Conservation (phyloP, 2,329 filamentous ascomycete genomes). For the Phialophora expanda region DNA sequence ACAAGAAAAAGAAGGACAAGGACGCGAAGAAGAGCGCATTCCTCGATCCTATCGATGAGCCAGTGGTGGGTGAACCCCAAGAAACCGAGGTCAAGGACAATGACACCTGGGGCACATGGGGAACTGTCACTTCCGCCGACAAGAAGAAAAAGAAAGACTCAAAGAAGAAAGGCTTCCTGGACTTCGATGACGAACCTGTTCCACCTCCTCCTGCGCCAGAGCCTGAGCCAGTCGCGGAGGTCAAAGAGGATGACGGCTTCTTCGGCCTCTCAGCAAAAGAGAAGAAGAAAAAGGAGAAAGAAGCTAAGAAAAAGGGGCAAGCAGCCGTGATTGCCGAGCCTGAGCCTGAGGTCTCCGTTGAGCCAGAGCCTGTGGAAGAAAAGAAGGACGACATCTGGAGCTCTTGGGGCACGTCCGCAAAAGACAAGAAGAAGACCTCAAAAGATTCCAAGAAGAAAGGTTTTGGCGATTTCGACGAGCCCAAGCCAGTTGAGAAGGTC, state of each 20-base stretch:
- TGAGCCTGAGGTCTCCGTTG: conserved; percentile 13
- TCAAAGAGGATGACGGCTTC: conserved; percentile 49
- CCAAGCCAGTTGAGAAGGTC: conserved; percentile 30
- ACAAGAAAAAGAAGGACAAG: conserved; percentile 55
- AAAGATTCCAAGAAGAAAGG: conserved; percentile 52
- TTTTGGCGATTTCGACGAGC: conserved; percentile 27
- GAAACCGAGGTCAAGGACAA: conserved; percentile 52
- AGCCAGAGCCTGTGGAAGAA: conserved; percentile 22
- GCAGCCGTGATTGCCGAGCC: conserved; percentile 11
- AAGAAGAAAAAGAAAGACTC: conserved; percentile 49
- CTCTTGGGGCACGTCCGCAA: conserved; percentile 50
- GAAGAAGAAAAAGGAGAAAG: conserved; percentile 18
- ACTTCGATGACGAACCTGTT: conserved; percentile 52
- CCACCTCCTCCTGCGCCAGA: conserved; percentile 15
- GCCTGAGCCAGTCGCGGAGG: conserved; percentile 44
- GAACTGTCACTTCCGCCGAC: conserved; percentile 53
- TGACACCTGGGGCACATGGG: conserved; percentile 53
- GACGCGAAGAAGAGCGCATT: conserved; percentile 47
- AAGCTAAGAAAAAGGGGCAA: conserved; percentile 22
- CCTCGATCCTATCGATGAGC: conserved; percentile 8
- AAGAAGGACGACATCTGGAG: conserved; percentile 55
- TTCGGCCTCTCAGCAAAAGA: conserved; percentile 38
- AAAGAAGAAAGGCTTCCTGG: conserved; percentile 7
- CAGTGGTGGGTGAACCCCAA: background rate
- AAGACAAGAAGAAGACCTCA: conserved; percentile 57